Base-by-base conservation (phyloP, 1,284 basidiomycete genomes). In the Volvariella volvacea region DNA sequence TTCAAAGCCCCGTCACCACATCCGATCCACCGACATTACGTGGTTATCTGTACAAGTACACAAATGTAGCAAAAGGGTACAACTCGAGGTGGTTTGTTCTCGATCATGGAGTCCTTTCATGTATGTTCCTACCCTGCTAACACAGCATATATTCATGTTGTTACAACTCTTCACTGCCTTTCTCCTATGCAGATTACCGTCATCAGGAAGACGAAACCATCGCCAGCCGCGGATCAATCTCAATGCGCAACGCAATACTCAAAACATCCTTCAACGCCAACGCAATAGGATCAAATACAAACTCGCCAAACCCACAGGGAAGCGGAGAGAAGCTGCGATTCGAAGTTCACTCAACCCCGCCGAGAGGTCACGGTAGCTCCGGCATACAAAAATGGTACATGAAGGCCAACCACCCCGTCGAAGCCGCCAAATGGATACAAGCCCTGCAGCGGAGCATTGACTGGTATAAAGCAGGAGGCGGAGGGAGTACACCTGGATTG, bases 31-130 rank as follows among this genome's bases (percentile, higher is more conserved):
- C 83, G 0, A 68, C 74, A 12, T 67, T 92, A 43, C 80, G 79
- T 51, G 92, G 92, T 0, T 93, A 91, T 55, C 68, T 92, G 15
- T 88, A 85, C 58, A 95, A 95, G 64, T 95, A 92, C 61, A 84
- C 87, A 3, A 95, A 94, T 54, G 83, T 94, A 32, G 91, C 91
- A 0, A 81, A 83, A 53, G 93, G 95, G 0, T 97, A 94, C 65
- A 87, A 85, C 54, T 88, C 88, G 0, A 75, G 95, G 0, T 98
- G 94, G 92, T 96, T 98, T 57, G 92, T 97, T 0, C 75, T 98
- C 31, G 83, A 89, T 54, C 80, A 89, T 49, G 95, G 92, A 3
- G 71, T 88, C 25, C 66, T 95, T 9, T 90, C 87, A 21, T 93
- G 89, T 86, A 58, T 32, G 82, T 72, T 7, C 25, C 14, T 0